These are phyloP conservation scores for Daldinia concentrica DNA, from an alignment of 495 filamentous ascomycete species.

Conservation along the genomic window DNA sequence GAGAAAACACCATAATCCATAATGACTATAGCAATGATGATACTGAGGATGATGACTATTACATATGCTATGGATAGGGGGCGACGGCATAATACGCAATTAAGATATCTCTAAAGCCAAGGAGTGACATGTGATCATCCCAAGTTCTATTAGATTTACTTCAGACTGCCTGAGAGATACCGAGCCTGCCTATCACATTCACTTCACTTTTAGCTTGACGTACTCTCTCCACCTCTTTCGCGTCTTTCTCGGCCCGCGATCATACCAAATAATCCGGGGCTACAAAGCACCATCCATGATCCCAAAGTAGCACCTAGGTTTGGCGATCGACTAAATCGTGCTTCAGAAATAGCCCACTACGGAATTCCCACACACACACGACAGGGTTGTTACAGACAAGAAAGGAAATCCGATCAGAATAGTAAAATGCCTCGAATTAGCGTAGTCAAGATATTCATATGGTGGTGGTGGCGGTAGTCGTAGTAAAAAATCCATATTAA, in stretches of 20 bases:
- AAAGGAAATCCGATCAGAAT: background rate
- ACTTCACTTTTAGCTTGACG: constrained; percentile 6
- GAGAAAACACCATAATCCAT: background rate
- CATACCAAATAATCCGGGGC: background rate
- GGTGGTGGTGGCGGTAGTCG: background rate
- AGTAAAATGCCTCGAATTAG: background rate
- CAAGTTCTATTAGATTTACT: background rate
- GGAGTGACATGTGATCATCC: constrained; percentile 5
- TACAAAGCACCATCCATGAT: background rate
- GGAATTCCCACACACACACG: background rate
- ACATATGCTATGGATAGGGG: background rate
- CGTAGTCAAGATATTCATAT: background rate
- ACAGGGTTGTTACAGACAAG: background rate
- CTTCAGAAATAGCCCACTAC: background rate
- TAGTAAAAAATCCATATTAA: background rate
- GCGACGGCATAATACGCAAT: background rate
- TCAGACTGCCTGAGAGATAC: background rate
- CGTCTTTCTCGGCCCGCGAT: constrained; percentile 12
- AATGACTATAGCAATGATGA: background rate
- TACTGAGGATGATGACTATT: background rate
- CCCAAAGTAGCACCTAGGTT: background rate
- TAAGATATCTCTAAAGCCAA: background rate
- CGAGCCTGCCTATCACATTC: background rate
- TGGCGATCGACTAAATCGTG: background rate
- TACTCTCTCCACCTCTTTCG: background rate